Evolutionary conservation across 371 early-diverging fungal species (phyloP).

Genomic region (Mucor saturninus): DNA sequence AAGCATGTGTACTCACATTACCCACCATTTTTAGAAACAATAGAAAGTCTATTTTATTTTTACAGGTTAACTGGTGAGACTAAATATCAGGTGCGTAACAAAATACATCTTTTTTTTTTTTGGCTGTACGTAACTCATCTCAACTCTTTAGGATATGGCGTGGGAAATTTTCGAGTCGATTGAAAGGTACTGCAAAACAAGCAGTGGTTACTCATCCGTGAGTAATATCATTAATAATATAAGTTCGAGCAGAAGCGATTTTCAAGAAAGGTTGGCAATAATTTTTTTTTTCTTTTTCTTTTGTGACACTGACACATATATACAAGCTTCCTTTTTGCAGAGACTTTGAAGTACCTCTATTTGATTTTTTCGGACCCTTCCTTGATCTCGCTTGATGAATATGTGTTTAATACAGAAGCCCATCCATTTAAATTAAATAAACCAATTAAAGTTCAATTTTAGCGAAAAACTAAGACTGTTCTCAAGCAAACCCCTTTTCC

Average conservation of each 20-base stretch:
- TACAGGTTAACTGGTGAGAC: conserved; percentile 76
- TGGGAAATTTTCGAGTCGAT: conserved; percentile 71
- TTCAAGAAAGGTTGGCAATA: conserved; percentile 50
- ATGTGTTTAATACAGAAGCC: conserved; percentile 76
- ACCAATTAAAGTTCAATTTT: conserved; percentile 39
- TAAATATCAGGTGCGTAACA: conserved; percentile 54
- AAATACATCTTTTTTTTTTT: background rate
- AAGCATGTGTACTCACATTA: background rate
- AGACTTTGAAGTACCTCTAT: conserved; percentile 93
- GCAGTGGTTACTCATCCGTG: conserved; percentile 68
- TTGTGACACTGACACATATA: background rate
- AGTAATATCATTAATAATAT: conserved; percentile 48
- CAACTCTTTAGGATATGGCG: conserved; percentile 57
- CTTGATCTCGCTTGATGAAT: conserved; percentile 74
- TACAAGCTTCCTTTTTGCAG: conserved; percentile 83
- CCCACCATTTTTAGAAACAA: conserved; percentile 56
- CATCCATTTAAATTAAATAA: conserved; percentile 65
- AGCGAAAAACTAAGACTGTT: background rate
- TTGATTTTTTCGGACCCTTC: conserved; percentile 74
- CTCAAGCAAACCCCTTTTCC: too few species aligned
- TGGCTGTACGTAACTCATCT: background rate
- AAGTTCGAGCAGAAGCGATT: conserved; percentile 28
- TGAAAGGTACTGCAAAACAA: conserved; percentile 65
- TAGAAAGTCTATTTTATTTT: conserved; percentile 78
- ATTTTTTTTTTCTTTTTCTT: background rate